Percentiles rank a stretch among this genome's conserved stretches.
These are phyloP conservation scores for Candida sphagnicola DNA, from an alignment of 805 yeast genomes.

Conservation along the genomic window DNA sequence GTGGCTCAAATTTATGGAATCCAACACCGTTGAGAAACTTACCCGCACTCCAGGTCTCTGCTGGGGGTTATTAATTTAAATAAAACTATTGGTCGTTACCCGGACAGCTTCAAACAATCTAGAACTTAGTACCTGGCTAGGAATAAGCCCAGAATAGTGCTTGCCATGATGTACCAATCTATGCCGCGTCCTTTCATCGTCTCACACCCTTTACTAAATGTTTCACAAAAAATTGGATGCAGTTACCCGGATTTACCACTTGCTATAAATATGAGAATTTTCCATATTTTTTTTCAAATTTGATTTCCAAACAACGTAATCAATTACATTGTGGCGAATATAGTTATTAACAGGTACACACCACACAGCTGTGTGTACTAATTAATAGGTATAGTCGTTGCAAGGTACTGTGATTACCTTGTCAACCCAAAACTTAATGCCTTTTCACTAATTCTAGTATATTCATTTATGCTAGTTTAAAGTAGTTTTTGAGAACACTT, in stretches of 20 bases:
- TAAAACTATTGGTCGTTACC: too few species aligned
- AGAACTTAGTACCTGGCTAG: too few species aligned
- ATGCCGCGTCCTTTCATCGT: too few species aligned
- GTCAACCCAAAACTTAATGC: conserved; percentile 39
- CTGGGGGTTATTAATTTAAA: too few species aligned
- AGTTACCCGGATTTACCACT: background rate
- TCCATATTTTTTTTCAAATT: background rate
- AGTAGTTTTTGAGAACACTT: conserved; percentile 44
- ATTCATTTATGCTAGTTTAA: conserved; percentile 47
- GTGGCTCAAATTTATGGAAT: too few species aligned
- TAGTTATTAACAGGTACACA: background rate
- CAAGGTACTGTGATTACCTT: background rate
- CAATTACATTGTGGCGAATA: background rate
- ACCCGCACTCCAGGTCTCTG: too few species aligned
- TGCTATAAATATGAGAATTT: background rate
- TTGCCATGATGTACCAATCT: too few species aligned
- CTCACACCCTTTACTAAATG: too few species aligned
- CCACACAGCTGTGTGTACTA: background rate
- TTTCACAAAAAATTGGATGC: too few species aligned
- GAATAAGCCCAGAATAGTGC: too few species aligned
- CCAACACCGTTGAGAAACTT: too few species aligned
- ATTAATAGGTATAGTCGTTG: background rate
- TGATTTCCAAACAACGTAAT: background rate
- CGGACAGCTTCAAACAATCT: too few species aligned
- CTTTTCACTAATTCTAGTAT: conserved; percentile 45